These are phyloP conservation scores for Jackrogersella minutella DNA, from an alignment of 495 filamentous ascomycete genomes.

Conservation along the genomic window DNA sequence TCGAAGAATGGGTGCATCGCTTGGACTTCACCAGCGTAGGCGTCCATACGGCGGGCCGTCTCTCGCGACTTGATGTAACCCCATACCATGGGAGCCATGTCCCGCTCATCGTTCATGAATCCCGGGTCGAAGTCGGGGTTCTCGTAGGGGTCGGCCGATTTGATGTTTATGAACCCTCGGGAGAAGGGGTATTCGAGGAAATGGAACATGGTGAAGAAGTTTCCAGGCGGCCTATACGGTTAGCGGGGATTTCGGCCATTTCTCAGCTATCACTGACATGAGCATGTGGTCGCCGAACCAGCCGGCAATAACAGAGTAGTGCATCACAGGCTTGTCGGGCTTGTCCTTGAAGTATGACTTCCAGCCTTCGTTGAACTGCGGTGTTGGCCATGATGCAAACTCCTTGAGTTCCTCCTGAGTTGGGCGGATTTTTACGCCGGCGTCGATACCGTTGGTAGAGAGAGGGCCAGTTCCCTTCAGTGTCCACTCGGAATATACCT, in stretches of 20 bases:
- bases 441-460: slow-evolving; percentile 86
- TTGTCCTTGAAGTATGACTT: slow-evolving; percentile 86
- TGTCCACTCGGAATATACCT: slow-evolving; percentile 78
- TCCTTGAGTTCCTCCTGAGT: slow-evolving; percentile 72
- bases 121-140: slow-evolving; percentile 81
- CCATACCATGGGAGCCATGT: slow-evolving; percentile 88
- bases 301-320: slow-evolving; percentile 74
- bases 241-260: background rate
- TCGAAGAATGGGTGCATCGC: slow-evolving; percentile 71
- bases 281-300: slow-evolving; percentile 76
- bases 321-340: slow-evolving; percentile 88
- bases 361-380: slow-evolving; percentile 74
- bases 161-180: slow-evolving; percentile 76
- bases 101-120: slow-evolving; percentile 86
- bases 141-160: slow-evolving; percentile 74
- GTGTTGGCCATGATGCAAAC: slow-evolving; percentile 71
- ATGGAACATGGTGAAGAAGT: slow-evolving; percentile 90
- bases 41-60: slow-evolving; percentile 78
- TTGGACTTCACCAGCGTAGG: slow-evolving; percentile 80
- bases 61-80: slow-evolving; percentile 87
- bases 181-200: slow-evolving; percentile 87
- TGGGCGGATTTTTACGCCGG: slow-evolving; percentile 81
- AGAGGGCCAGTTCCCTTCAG: slow-evolving; percentile 79
- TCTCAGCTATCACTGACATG: slow-evolving; percentile 48
- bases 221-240: slow-evolving; percentile 64